Evolutionary conservation across 352 stramenopile genomes (phyloP).

Genomic region (Phytophthora pseudosyringae): DNA sequence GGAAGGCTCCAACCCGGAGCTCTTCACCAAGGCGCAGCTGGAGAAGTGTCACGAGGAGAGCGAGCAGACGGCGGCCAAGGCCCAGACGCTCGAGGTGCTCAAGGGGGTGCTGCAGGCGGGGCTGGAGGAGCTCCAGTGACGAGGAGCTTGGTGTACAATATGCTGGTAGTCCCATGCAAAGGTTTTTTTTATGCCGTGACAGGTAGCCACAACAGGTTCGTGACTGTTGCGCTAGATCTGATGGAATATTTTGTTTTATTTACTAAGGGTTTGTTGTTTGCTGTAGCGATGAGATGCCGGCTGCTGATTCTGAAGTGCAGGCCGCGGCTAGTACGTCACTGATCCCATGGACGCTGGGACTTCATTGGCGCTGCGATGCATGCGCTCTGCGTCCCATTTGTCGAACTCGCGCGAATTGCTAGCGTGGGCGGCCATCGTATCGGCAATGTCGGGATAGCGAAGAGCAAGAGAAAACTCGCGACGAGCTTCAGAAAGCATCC

Average conservation of each 20-base stretch:
- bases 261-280: too few species aligned
- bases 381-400: background rate
- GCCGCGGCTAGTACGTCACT: slow-evolving; percentile 9
- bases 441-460: background rate
- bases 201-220: too few species aligned
- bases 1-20: slow-evolving; percentile 66
- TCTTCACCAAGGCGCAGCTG: slow-evolving; percentile 71
- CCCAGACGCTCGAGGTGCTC: slow-evolving; percentile 61
- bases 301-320: too few species aligned
- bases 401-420: slow-evolving; percentile 12
- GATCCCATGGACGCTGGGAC: background rate
- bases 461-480: slow-evolving; percentile 15
- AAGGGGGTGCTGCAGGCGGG: slow-evolving; percentile 31
- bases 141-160: too few species aligned
- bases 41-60: slow-evolving; percentile 72
- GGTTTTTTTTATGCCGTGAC: too few species aligned
- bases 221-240: too few species aligned
- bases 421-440: background rate
- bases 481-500: slow-evolving; percentile 7
- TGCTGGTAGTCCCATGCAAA: too few species aligned
- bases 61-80: slow-evolving; percentile 45
- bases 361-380: background rate
- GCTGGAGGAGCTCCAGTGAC: too few species aligned
- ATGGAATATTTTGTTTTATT: too few species aligned
- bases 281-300: too few species aligned